These are phyloP conservation scores for Dictyostelium citrinum DNA, from an alignment of 78 protist genomes.

Conservation along the genomic window DNA sequence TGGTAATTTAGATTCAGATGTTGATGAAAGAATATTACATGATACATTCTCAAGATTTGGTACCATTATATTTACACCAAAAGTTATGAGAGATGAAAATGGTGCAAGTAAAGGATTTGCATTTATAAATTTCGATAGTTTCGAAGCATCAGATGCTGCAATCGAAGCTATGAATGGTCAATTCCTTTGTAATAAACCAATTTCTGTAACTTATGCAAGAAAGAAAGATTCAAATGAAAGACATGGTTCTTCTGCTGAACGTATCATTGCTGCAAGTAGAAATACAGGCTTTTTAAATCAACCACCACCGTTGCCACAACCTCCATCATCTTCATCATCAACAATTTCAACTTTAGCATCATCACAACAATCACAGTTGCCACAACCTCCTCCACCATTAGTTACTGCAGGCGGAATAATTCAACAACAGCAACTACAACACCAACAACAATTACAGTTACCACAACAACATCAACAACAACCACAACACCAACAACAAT, in stretches of 20 bases:
- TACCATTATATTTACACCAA: conserved; percentile 84
- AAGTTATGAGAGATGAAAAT: conserved; percentile 95
- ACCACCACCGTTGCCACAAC: not conserved
- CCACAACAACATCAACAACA: not conserved
- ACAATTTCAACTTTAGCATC: not conserved
- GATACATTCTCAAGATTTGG: conserved; percentile 99
- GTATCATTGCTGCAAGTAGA: conserved; percentile 78
- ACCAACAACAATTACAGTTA: not conserved
- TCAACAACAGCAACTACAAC: not conserved
- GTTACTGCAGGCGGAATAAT: not conserved
- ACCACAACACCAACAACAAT: not conserved
- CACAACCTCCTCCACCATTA: not conserved
- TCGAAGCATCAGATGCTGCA: conserved; percentile 90
- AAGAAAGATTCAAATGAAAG: conserved; percentile 76
- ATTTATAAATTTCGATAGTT: conserved; percentile 95
- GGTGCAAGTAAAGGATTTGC: conserved; percentile 97
- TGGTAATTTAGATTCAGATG: conserved; percentile 95
- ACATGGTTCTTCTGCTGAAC: conserved; percentile 78
- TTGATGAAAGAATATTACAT: conserved; percentile 96
- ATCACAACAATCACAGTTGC: not conserved
- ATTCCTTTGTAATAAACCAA: conserved; percentile 82
- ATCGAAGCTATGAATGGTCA: conserved; percentile 89
- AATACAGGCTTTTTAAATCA: not conserved
- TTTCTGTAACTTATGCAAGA: conserved; percentile 80
- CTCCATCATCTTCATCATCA: not conserved